Evolutionary conservation across 129 eudicot genomes (phyloP), one percentile per base, ranked within the genome.

Genomic region (Flaveria trinervia): DNA sequence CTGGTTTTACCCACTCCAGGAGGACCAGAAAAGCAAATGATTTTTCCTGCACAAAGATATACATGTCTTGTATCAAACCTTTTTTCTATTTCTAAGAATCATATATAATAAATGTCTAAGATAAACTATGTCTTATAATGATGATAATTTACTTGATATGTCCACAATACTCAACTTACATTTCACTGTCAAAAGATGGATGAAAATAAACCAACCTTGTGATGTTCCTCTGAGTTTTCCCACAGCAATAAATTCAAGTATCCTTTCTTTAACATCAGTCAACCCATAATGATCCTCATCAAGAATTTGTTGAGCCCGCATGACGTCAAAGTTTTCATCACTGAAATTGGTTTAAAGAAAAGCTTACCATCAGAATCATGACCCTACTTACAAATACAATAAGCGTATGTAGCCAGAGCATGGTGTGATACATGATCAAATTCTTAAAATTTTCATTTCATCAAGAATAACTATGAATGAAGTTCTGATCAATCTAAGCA

Each of bases 1-100:
- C 99, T 94, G 9, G 99, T 94, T 81, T 94, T 94, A 65, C 99
- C 99, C 67, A 94, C 99, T 70, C 99, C 99, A 78, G 99, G 99
- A 54, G 99, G 99, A 43, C 99, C 99, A 86, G 97, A 91, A 65
- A 94, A 89, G 77, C 99, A 94, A 18, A 91, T 82, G 60, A 91
- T 91, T 85, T 91, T 91, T 65, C 98, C 98, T 93, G 84, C 72
- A 73, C 14, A 55, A 16, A 51, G n/a, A 66, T n/a, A 48, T 25
- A 33, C 15, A 28, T n/a, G 22, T 57, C 65, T 49, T 71, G 45
- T 61, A 57, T 70, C 33, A 70, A 60, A 65, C 64, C 51, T 25
- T 9, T 68, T 33, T 44, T 20, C n/a, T 10, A 68, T 9, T 68
- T 68, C 72, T n/a, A 68, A 39, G 51, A 67, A 17, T 26, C 26